Evolutionary conservation across 352 stramenopile species (phyloP).

Genomic region (Pythium utonaiense): DNA sequence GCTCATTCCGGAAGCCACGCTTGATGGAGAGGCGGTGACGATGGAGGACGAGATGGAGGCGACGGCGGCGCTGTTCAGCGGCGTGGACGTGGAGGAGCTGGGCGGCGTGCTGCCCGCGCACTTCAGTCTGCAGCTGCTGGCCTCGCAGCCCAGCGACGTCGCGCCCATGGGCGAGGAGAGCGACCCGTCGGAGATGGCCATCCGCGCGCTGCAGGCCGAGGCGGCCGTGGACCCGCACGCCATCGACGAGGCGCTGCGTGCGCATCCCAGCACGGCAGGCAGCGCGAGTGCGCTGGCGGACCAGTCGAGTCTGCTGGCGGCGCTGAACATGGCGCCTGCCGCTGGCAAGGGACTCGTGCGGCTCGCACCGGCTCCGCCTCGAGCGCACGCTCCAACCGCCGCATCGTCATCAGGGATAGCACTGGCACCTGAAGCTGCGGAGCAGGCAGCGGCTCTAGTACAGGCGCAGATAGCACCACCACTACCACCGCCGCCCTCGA

Average conservation of each 20-base stretch:
- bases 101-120: conserved; percentile 41
- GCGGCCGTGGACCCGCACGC: conserved; percentile 21
- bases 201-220: conserved; percentile 24
- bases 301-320: conserved; percentile 8
- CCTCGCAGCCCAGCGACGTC: conserved; percentile 21
- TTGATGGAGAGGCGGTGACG: not conserved
- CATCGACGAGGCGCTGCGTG: conserved; percentile 24
- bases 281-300: not conserved
- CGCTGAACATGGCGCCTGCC: not conserved
- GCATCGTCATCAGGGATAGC: no score
- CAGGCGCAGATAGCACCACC: no score
- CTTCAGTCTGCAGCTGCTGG: conserved; percentile 45
- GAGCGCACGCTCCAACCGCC: no score
- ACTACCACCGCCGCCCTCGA: no score
- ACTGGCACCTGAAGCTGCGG: not conserved
- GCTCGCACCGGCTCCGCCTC: not conserved
- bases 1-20: no score
- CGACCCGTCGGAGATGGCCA: conserved; percentile 20
- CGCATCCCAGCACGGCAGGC: not conserved
- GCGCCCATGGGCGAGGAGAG: not conserved
- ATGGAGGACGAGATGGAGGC: conserved; percentile 53
- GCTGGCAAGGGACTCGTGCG: conserved; percentile 1
- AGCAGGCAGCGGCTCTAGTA: not conserved
- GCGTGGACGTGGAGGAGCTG: conserved; percentile 38
- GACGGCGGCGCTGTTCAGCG: conserved; percentile 50